Evolutionary conservation across 345 rosid genomes (phyloP).

Genomic region (Heritiera fomes): DNA sequence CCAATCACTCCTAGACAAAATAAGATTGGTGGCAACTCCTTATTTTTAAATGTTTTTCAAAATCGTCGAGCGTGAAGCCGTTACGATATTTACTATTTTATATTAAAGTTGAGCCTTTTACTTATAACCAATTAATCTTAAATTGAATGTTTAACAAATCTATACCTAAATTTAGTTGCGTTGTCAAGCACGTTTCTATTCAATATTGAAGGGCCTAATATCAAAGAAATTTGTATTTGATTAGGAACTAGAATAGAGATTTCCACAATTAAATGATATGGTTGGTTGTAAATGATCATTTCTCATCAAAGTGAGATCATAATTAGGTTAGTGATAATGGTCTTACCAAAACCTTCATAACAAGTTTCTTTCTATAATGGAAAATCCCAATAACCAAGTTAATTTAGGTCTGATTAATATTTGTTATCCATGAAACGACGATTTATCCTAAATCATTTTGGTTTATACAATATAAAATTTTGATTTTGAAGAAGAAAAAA

Average conservation of each 20-base stretch:
- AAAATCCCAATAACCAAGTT: neutral
- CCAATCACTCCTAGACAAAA: too few species aligned
- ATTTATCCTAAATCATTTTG: neutral
- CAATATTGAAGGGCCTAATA: neutral
- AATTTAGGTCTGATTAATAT: neutral
- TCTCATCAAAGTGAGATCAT: neutral
- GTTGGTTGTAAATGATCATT: neutral
- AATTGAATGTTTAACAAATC: too few species aligned
- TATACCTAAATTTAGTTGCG: neutral
- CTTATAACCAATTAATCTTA: too few species aligned
- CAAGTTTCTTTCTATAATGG: neutral
- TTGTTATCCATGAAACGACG: neutral
- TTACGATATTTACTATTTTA: too few species aligned
- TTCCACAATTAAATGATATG: neutral
- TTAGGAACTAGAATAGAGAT: neutral
- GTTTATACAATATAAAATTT: too few species aligned
- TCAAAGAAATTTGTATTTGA: neutral
- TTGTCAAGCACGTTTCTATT: neutral
- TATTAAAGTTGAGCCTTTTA: too few species aligned
- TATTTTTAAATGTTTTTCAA: too few species aligned
- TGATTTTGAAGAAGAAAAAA: too few species aligned
- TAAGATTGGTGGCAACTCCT: too few species aligned
- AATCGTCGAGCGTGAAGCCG: too few species aligned
- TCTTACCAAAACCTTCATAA: neutral
- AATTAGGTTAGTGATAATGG: neutral